These are phyloP conservation scores for Phaeosphaeria sp. DNA, from an alignment of 2,329 filamentous ascomycete genomes.

Conservation along the genomic window DNA sequence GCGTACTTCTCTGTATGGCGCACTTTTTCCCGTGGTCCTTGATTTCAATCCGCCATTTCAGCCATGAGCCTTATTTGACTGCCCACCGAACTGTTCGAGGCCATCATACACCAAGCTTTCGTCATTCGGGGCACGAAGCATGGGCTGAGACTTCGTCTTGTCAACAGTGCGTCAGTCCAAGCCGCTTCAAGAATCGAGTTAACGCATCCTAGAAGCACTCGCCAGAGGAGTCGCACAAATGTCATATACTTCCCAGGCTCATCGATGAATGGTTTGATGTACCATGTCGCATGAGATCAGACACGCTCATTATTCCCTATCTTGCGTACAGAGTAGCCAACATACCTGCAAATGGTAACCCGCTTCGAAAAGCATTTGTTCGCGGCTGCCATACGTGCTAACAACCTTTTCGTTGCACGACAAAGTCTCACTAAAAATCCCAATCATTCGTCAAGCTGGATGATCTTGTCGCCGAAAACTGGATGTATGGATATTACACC, in stretches of 20 bases:
- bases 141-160: background rate
- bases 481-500: background rate
- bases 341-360: background rate
- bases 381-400: background rate
- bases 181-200: background rate
- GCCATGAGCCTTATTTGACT: background rate
- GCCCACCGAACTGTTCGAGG: background rate
- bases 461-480: background rate
- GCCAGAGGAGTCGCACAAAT: background rate
- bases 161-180: background rate
- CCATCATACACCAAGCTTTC: background rate
- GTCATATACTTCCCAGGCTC: background rate
- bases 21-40: too few relatives aligned
- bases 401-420: background rate
- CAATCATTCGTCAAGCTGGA: background rate
- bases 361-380: background rate
- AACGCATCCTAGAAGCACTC: background rate
- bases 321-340: background rate
- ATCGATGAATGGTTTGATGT: background rate
- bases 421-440: background rate
- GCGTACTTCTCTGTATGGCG: too few relatives aligned
- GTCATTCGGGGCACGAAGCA: background rate
- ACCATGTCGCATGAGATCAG: background rate
- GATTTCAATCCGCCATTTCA: background rate
- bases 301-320: background rate